Conservation (phyloP, 2,329 filamentous ascomycete genomes). For the Cordyceps fumosorosea region DNA sequence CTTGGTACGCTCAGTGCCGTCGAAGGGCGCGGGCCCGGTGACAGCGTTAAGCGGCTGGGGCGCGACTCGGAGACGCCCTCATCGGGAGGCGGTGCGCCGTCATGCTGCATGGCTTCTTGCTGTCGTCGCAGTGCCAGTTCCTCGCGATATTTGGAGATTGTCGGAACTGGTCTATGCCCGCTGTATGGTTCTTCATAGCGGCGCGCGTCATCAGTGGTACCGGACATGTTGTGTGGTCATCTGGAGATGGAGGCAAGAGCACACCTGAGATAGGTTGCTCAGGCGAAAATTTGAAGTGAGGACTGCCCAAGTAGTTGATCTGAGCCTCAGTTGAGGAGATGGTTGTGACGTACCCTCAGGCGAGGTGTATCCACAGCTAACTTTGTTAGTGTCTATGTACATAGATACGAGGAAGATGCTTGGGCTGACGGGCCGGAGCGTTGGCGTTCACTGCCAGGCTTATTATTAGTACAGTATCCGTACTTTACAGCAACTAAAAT, state of each 20-base stretch:
- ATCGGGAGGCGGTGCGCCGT: slow-evolving; percentile 18
- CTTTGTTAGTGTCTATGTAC: too few species aligned
- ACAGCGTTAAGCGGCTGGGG: slow-evolving; percentile 12
- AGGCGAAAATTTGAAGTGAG: too few species aligned
- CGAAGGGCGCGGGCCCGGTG: slow-evolving; percentile 25
- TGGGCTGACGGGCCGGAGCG: slow-evolving; percentile 9
- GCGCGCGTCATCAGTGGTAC: slow-evolving; percentile 30
- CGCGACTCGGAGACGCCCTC: slow-evolving; percentile 24
- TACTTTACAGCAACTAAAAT: neutral
- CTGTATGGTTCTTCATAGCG: slow-evolving; percentile 36
- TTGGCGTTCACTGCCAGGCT: neutral
- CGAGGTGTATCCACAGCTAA: too few species aligned
- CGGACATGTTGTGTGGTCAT: slow-evolving; percentile 25
- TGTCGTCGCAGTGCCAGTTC: slow-evolving; percentile 40
- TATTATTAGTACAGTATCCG: too few species aligned
- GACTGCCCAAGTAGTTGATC: too few species aligned
- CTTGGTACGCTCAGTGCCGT: slow-evolving; percentile 15
- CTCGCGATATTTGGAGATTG: slow-evolving; percentile 41
- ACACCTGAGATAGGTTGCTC: too few species aligned
- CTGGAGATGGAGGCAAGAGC: too few species aligned
- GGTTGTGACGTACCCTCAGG: too few species aligned
- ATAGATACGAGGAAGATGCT: slow-evolving; percentile 1
- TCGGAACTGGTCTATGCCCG: slow-evolving; percentile 39
- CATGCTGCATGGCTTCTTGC: slow-evolving; percentile 29
- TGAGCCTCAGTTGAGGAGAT: too few species aligned